phyloP scores from a whole-genome alignment of 1,284 basidiomycete genomes.

The Peniophora sp. region DNA sequence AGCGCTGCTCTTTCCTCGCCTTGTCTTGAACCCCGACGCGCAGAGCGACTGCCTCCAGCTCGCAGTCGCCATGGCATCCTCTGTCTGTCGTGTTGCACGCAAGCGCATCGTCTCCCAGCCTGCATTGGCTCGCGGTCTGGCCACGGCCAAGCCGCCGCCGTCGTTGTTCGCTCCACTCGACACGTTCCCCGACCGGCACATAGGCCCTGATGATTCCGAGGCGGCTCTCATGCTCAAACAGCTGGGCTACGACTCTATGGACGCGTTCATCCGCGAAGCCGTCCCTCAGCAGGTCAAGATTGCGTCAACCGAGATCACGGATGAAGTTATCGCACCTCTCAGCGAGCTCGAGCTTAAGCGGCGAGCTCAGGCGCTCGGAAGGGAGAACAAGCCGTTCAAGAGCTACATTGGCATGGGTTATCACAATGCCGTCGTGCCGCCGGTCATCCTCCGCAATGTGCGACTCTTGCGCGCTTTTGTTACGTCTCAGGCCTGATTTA shows the following conservation, averaged over 20 bases:
- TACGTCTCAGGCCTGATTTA: background rate
- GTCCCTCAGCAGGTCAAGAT: constrained; percentile 80
- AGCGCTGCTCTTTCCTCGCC: constrained; percentile 6
- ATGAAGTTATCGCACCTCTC: constrained; percentile 64
- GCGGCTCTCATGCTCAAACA: constrained; percentile 70
- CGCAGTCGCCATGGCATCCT: constrained; percentile 31
- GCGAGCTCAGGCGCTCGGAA: constrained; percentile 72
- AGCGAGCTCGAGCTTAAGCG: constrained; percentile 83
- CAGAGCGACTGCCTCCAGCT: constrained; percentile 9
- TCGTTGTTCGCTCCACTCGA: constrained; percentile 78
- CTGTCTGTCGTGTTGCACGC: constrained; percentile 30
- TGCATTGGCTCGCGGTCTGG: constrained; percentile 31
- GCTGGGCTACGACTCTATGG: constrained; percentile 81
- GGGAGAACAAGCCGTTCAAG: constrained; percentile 77
- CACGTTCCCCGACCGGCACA: constrained; percentile 82
- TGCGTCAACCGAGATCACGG: constrained; percentile 49
- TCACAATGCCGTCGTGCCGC: constrained; percentile 88
- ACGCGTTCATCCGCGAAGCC: constrained; percentile 75
- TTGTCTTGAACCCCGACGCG: constrained; percentile 15
- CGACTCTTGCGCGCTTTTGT: constrained; percentile 15
- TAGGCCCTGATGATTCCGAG: constrained; percentile 80
- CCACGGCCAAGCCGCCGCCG: constrained; percentile 48
- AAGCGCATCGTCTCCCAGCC: constrained; percentile 9
- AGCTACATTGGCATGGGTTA: constrained; percentile 99
- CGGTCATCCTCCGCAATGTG: constrained; percentile 89